Evolutionary conservation across 1,284 basidiomycete species (phyloP).

Genomic region (Cystobasidium slooffiae): DNA sequence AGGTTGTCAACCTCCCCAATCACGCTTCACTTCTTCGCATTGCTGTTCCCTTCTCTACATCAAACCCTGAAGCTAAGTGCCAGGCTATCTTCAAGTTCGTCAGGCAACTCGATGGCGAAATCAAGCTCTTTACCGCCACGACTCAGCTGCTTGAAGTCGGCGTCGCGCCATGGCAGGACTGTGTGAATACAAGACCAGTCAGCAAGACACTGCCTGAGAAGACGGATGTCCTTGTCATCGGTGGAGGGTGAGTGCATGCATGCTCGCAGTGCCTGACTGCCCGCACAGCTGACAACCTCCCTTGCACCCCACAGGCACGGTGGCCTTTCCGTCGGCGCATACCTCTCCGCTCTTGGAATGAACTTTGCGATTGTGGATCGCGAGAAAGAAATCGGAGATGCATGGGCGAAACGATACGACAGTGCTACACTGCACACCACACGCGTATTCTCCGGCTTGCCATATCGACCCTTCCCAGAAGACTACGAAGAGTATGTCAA

Average conservation of each 20-base stretch:
- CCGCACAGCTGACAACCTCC: too few species aligned
- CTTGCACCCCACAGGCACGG: constrained; percentile 16
- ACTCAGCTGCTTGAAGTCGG: constrained; percentile 15
- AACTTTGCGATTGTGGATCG: constrained; percentile 25
- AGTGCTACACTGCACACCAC: constrained; percentile 42
- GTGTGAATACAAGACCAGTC: neutral
- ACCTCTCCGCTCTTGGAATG: constrained; percentile 23
- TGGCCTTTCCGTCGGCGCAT: constrained; percentile 21
- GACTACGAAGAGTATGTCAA: constrained; percentile 24
- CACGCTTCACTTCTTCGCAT: constrained; percentile 22
- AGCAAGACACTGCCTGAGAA: constrained; percentile 1
- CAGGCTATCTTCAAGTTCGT: constrained; percentile 32
- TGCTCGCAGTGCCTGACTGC: too few species aligned
- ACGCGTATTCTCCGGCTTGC: constrained; percentile 31
- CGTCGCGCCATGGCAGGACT: constrained; percentile 6
- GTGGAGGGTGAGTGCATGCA: constrained; percentile 31
- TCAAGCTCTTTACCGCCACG: constrained; percentile 27
- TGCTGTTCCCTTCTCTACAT: constrained; percentile 23
- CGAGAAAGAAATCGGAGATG: constrained; percentile 31
- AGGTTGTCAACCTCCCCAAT: constrained; percentile 24
- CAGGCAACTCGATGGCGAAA: neutral
- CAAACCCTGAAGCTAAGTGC: constrained; percentile 29
- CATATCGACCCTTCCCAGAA: constrained; percentile 30
- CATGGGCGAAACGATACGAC: constrained; percentile 37
- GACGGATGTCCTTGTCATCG: constrained; percentile 27